Conservation (phyloP, 257 asterid species). For the Petrea volubilis region DNA sequence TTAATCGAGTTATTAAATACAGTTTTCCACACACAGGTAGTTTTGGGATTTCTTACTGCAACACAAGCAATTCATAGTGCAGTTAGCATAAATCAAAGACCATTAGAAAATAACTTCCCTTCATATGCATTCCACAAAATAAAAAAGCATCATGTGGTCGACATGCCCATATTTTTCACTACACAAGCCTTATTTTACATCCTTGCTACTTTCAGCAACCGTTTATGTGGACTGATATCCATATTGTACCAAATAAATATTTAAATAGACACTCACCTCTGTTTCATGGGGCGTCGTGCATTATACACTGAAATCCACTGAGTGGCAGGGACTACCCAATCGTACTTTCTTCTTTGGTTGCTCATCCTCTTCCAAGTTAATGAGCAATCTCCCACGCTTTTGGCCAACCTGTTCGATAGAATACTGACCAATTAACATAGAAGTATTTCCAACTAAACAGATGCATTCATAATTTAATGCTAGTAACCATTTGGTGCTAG, state of each 20-base stretch:
- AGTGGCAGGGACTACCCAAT: constrained; percentile 93
- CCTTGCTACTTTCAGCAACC: too few species aligned
- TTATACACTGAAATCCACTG: constrained; percentile 97
- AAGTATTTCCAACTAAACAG: neutral
- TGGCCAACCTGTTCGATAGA: constrained; percentile 72
- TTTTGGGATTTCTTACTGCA: too few species aligned
- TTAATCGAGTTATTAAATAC: too few species aligned
- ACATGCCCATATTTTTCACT: neutral
- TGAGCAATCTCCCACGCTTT: constrained; percentile 86
- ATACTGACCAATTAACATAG: neutral
- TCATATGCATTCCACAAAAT: too few species aligned
- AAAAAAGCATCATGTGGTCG: too few species aligned
- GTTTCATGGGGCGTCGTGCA: constrained; percentile 98
- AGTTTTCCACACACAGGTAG: too few species aligned
- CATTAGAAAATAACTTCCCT: too few species aligned
- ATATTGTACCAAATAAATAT: neutral
- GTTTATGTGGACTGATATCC: too few species aligned
- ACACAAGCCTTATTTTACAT: neutral
- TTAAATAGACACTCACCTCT: constrained; percentile 50
- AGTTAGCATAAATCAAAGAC: neutral
- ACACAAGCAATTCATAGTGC: too few species aligned
- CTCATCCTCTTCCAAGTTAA: constrained; percentile 93
- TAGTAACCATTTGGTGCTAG: neutral
- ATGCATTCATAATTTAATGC: neutral
- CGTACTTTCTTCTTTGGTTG: constrained; percentile 98